Conservation (phyloP, 2,329 filamentous ascomycete species). For the Coleophoma cylindrospora region DNA sequence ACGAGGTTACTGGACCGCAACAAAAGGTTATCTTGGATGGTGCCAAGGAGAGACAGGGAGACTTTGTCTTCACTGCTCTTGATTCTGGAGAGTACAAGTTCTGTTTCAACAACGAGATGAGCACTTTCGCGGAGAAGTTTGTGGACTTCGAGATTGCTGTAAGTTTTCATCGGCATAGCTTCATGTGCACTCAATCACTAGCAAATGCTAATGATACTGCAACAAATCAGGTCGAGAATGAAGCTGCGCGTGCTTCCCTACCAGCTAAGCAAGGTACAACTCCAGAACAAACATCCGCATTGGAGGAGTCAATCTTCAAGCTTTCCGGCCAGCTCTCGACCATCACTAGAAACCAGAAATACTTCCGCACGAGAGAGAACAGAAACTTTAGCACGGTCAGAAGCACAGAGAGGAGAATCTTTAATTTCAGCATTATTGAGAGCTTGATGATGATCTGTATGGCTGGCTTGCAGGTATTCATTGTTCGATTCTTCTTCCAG, state of each 20-base stretch:
- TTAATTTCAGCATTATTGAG: slow-evolving; percentile 96
- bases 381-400: slow-evolving; percentile 97
- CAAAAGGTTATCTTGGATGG: slow-evolving; percentile 80
- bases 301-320: slow-evolving; percentile 95
- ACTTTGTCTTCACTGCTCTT: slow-evolving; percentile 95
- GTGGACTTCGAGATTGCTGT: slow-evolving; percentile 98
- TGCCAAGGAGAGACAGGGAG: slow-evolving; percentile 87
- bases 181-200: too few relatives aligned
- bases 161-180: slow-evolving; percentile 29
- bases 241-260: slow-evolving; percentile 66
- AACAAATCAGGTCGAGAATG: slow-evolving; percentile 74
- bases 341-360: slow-evolving; percentile 96
- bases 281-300: slow-evolving; percentile 79
- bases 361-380: slow-evolving; percentile 98
- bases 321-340: slow-evolving; percentile 89
- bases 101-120: slow-evolving; percentile 99
- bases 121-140: slow-evolving; percentile 93
- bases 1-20: slow-evolving; percentile 76
- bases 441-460: slow-evolving; percentile 87
- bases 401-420: slow-evolving; percentile 91
- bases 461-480: slow-evolving; percentile 94
- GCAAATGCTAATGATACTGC: too few relatives aligned
- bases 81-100: slow-evolving; percentile 87
- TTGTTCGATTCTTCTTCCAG: slow-evolving; percentile 99
- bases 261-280: slow-evolving; percentile 85